Base-by-base conservation (phyloP, 2,329 filamentous ascomycete genomes). In the Ceratocystis smalleyi region DNA sequence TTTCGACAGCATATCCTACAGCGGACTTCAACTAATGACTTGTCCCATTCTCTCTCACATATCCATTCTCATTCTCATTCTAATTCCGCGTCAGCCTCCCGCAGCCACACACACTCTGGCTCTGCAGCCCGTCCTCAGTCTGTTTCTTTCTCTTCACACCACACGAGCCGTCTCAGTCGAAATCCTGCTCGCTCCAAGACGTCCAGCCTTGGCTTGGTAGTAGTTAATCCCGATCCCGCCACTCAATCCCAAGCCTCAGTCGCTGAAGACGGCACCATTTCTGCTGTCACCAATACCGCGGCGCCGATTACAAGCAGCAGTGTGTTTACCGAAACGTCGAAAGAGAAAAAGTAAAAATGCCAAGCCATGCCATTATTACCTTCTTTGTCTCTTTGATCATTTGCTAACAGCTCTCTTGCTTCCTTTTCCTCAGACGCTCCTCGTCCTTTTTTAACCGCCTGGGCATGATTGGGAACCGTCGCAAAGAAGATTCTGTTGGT, bases 381-480 rank as follows among this genome's bases (percentile, higher is more conserved):
- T 30, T 30, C 17, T 32, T 15, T 27, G 12, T 15, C 15, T 30
- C 30, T 5, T 30, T n/a, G 12, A 17, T 55, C 15, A 12, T 7
- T 19, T 32, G 32, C 57, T 54, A 59, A 32, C 45, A 43, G 6
- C 45, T 22, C 19, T 3, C 47, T 7, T 24, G 2, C 47, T 7
- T 8, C 19, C 40, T 24, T 47, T 27, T 10, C 22, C 15, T n/a
- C 51, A 95, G 88, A 74, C 96, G 96, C 77, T 87, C 88, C 32
- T 83, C 87, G 19, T 96, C 91, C 15, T 96, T 99, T 72, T 82
- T 99, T 32, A 95, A 90, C 73, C 88, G 91, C 64, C 80, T 86
- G 64, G 80, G 79, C 70, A 85, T 97, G 73, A 83, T 85, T 43
- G 35, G 45, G 10, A 43, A 12, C 40, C 65, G 65, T 3, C 61